Evolutionary conservation across 768 basidiomycete species (phyloP), one percentile per base, ranked within the genome.

Genomic region (Tubosaeta sp.): DNA sequence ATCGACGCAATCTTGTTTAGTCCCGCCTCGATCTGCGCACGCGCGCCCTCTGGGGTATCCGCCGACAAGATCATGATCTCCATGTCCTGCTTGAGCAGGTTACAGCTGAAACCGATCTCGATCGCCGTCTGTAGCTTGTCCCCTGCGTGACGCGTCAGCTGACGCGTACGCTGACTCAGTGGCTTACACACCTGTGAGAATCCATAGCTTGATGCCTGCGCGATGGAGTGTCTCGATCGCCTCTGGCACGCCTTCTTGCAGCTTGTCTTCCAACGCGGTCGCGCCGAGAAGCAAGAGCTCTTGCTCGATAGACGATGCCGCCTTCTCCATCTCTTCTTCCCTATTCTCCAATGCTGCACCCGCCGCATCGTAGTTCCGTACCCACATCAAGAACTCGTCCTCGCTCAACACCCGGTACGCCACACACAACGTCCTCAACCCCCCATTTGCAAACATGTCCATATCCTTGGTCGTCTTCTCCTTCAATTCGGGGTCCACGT

Each of bases 81-180:
- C 94, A 95, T 97, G 54, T 89, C 85, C 64, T 77, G 84, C 72
- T 95, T 95, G 54, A 98, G 81, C 16, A 98, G 75, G 66, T 97
- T 98, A 73, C 95, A 97, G 61, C 86, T 88, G 77, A 90, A 98
- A 11, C 80, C 95, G 56, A 99, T 98, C 67, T 97, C 95, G 64
- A 99, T 97, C 13, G 95, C 95, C 1, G 95, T 99, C 69, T 98
- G 95, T 1, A 97, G 77, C 70, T 99, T 99, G 72, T 99, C 95
- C 26, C 95, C 91, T 88, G 56, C 5, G 35, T 8, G 26, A 46
- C 5, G n/a, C 0, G 3, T 47, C 42, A 39, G 44, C 14, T 6
- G 10, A 22, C 22, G 19, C 19, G 25, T 11, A 35, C 44, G 35
- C 14, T 12, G 22, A 39, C 2, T 8, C 38, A 5, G 50, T 48